Evolutionary conservation across 257 asterid species (phyloP).

Genomic region (Echium plantagineum): DNA sequence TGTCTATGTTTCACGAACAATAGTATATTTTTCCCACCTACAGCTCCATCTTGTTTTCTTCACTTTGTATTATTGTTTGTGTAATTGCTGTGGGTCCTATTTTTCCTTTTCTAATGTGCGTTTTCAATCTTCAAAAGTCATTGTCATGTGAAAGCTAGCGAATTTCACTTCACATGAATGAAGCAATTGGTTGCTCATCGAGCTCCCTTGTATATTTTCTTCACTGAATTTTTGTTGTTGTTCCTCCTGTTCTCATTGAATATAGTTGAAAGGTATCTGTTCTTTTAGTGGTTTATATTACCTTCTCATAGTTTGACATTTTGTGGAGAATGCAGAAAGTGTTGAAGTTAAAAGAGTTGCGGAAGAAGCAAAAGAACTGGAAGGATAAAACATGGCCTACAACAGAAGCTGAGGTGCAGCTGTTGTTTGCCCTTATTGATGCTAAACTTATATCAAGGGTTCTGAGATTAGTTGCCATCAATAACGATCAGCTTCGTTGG

Average conservation of each 20-base stretch:
- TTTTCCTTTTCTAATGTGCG: neutral
- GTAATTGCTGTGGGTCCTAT: neutral
- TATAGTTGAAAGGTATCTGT: too few species aligned
- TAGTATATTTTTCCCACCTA: too few species aligned
- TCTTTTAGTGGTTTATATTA: neutral
- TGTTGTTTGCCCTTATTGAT: conserved; percentile 63
- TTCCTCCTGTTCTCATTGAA: neutral
- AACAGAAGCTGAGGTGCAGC: conserved; percentile 39
- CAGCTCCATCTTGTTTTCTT: neutral
- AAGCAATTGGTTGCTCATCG: neutral
- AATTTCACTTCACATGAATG: neutral
- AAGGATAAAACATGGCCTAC: conserved; percentile 61
- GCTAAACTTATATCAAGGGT: conserved; percentile 59
- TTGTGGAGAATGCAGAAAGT: conserved; percentile 45
- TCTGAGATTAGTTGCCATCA: conserved; percentile 43
- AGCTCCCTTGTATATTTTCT: too few species aligned
- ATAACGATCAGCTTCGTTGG: conserved; percentile 68
- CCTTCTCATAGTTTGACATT: conserved; percentile 1
- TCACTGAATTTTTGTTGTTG: neutral
- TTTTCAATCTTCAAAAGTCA: neutral
- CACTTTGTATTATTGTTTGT: neutral
- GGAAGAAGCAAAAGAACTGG: conserved; percentile 57
- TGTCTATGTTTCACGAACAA: too few species aligned
- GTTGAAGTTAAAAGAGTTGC: conserved; percentile 58
- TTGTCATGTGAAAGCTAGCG: too few species aligned